Conservation (phyloP, 768 basidiomycete genomes). For the Suillus placidus region DNA sequence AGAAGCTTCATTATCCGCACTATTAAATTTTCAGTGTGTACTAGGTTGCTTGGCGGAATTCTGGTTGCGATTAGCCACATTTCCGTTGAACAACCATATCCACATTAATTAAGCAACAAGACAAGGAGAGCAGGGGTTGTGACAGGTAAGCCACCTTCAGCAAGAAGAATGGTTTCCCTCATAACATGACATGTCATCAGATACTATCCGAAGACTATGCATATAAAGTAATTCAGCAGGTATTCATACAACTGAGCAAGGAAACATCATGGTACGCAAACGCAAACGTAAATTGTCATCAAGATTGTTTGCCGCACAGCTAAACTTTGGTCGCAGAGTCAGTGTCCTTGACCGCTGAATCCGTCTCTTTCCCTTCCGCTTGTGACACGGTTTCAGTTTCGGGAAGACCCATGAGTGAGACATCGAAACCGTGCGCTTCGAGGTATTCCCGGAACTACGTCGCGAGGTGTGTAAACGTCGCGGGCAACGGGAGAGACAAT, state of each 20-base stretch:
- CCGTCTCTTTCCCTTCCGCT: constrained; percentile 22
- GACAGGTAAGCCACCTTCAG: neutral
- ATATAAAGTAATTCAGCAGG: neutral
- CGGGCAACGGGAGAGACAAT: neutral
- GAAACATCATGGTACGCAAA: neutral
- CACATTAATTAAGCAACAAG: neutral
- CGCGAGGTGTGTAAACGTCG: neutral
- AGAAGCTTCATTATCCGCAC: neutral
- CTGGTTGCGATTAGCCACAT: neutral
- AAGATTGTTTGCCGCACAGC: neutral
- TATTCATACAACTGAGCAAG: neutral
- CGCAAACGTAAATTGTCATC: neutral
- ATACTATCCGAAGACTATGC: neutral
- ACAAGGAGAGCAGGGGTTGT: neutral
- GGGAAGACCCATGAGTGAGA: constrained; percentile 64
- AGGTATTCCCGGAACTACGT: constrained; percentile 83
- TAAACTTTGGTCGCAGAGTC: constrained; percentile 15
- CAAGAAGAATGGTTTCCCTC: neutral
- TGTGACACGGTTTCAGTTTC: constrained; percentile 28
- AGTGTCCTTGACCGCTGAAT: constrained; percentile 9
- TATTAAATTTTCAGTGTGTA: neutral
- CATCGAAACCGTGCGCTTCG: constrained; percentile 78
- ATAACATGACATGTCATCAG: neutral
- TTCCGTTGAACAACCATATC: neutral
- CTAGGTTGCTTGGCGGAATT: neutral